Percentiles rank a stretch among this genome's conserved stretches.
Conservation (phyloP, 2,329 filamentous ascomycete genomes). For the Trichophyton rubrum region DNA sequence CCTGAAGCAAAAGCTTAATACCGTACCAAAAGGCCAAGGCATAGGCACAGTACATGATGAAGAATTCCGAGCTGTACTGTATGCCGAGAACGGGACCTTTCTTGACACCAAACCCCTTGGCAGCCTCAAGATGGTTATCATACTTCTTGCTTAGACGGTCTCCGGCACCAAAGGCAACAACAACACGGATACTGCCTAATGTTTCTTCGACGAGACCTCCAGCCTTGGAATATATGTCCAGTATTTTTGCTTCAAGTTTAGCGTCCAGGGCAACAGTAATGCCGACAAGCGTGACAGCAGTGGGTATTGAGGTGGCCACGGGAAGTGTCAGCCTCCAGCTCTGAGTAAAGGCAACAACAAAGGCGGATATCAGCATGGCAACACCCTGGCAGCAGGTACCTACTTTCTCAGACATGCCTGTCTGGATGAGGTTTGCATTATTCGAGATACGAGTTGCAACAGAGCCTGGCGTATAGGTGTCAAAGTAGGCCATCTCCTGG, state of each 20-base stretch:
- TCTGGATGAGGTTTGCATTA: slow-evolving; percentile 16
- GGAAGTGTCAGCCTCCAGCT: slow-evolving; percentile 37
- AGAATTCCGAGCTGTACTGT: slow-evolving; percentile 21
- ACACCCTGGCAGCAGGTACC: slow-evolving; percentile 14
- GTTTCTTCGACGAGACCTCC: slow-evolving; percentile 38
- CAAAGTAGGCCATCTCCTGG: slow-evolving; percentile 21
- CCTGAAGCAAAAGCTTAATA: slow-evolving; percentile 18
- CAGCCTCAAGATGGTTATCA: slow-evolving; percentile 17
- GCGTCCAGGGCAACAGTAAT: slow-evolving; percentile 17
- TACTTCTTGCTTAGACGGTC: slow-evolving; percentile 20
- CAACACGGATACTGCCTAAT: slow-evolving; percentile 38
- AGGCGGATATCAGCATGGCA: slow-evolving; percentile 25
- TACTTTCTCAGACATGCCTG: slow-evolving; percentile 15
- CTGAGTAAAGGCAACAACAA: slow-evolving; percentile 28
- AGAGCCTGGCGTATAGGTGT: slow-evolving; percentile 16
- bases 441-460: slow-evolving; percentile 17
- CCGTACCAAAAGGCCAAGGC: slow-evolving; percentile 27
- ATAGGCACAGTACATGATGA: slow-evolving; percentile 24
- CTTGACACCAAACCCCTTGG: slow-evolving; percentile 18
- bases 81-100: slow-evolving; percentile 20
- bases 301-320: slow-evolving; percentile 36
- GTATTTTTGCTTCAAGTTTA: slow-evolving; percentile 19
- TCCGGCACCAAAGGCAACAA: slow-evolving; percentile 36
- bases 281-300: slow-evolving; percentile 23
- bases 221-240: slow-evolving; percentile 23